Conservation (phyloP, 2,329 filamentous ascomycete species). For the Penicillium freii region DNA sequence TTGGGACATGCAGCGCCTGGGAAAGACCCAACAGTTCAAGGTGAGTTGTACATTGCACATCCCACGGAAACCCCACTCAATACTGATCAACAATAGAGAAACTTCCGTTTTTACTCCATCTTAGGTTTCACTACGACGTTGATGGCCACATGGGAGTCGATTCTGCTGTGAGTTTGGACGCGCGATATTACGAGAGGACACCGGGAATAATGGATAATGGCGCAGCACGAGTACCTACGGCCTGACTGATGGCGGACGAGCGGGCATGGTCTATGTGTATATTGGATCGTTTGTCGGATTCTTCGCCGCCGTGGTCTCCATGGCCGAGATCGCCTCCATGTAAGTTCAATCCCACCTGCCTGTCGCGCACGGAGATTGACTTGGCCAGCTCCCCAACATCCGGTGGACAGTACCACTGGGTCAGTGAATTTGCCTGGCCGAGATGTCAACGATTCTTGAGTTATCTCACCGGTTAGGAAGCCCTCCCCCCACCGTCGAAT, state of each 20-base stretch:
- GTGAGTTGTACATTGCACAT: conserved; percentile 19
- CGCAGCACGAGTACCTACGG: conserved; percentile 29
- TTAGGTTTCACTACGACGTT: conserved; percentile 42
- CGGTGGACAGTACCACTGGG: conserved; percentile 44
- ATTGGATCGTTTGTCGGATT: conserved; percentile 39
- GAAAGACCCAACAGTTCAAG: conserved; percentile 51
- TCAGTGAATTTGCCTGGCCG: conserved; percentile 39
- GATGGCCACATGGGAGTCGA: conserved; percentile 44
- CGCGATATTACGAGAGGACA: not conserved
- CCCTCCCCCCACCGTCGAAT: too few species aligned
- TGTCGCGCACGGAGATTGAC: not conserved
- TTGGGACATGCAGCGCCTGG: conserved; percentile 50
- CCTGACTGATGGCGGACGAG: conserved; percentile 34
- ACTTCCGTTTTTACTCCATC: conserved; percentile 42
- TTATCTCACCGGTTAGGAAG: conserved; percentile 34
- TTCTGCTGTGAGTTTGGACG: conserved; percentile 34
- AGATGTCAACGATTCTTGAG: conserved; percentile 36
- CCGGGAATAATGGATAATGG: conserved; percentile 3
- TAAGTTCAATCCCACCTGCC: conserved; percentile 13
- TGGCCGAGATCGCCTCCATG: conserved; percentile 44
- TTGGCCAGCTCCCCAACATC: conserved; percentile 36
- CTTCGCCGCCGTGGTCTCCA: conserved; percentile 37
- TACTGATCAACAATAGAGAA: conserved; percentile 32
- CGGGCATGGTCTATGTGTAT: conserved; percentile 41
- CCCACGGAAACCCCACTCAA: not conserved